Evolutionary conservation across 2,329 filamentous ascomycete genomes (phyloP).

Genomic region (Xylariaceae sp.): DNA sequence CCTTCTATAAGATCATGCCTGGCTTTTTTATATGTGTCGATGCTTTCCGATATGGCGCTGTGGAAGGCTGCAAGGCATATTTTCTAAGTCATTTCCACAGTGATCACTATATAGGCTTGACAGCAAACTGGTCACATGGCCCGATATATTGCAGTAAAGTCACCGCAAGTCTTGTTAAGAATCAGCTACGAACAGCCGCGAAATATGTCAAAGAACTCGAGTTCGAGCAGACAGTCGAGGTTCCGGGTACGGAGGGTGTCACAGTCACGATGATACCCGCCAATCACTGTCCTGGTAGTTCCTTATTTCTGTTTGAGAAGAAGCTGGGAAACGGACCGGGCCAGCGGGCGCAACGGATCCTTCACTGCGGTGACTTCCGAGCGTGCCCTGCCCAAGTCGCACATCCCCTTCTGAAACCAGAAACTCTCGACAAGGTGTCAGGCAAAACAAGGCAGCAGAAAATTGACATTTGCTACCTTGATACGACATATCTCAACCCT

Average conservation of each 20-base stretch:
- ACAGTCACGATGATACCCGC: conserved; percentile 91
- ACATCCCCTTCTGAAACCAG: conserved; percentile 77
- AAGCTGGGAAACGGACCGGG: conserved; percentile 56
- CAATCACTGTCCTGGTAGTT: conserved; percentile 95
- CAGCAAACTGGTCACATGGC: conserved; percentile 83
- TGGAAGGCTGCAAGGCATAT: conserved; percentile 88
- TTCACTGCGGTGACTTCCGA: conserved; percentile 95
- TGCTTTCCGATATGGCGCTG: conserved; percentile 90
- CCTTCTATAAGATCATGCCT: conserved; percentile 97
- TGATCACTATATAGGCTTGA: conserved; percentile 92
- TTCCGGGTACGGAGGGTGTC: conserved; percentile 78
- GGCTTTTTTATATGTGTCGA: conserved; percentile 92
- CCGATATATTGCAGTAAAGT: conserved; percentile 96
- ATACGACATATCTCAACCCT: conserved; percentile 94
- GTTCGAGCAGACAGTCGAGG: conserved; percentile 74
- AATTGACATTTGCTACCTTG: conserved; percentile 93
- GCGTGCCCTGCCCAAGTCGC: conserved; percentile 80
- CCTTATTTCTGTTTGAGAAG: conserved; percentile 90
- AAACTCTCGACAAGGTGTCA: conserved; percentile 64
- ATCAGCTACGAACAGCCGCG: conserved; percentile 79
- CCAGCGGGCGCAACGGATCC: conserved; percentile 66
- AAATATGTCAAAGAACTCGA: conserved; percentile 83
- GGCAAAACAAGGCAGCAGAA: conserved; percentile 75
- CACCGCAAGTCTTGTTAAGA: conserved; percentile 82
- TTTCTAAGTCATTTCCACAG: conserved; percentile 98